Evolutionary conservation across 2,329 filamentous ascomycete genomes (phyloP).

Genomic region (Epichloe gansuensis): DNA sequence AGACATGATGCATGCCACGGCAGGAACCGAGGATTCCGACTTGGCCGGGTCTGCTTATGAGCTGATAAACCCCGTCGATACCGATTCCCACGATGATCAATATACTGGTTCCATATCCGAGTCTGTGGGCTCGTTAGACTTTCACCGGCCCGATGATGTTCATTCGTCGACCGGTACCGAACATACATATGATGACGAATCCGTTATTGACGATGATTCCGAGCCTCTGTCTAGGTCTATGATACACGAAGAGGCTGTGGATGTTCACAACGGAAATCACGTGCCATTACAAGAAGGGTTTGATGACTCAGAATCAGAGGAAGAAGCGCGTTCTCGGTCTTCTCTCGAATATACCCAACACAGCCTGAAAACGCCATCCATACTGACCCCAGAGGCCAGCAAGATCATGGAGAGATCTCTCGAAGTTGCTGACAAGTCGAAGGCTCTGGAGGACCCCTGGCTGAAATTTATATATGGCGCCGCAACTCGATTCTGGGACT

Average conservation of each 20-base stretch:
- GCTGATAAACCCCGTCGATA: conserved; percentile 40
- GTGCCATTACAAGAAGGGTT: background rate
- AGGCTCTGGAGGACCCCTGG: background rate
- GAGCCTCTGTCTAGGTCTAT: conserved; percentile 3
- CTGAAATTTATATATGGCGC: background rate
- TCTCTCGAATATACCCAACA: conserved; percentile 39
- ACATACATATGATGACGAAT: conserved; percentile 32
- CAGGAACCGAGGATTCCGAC: conserved; percentile 35
- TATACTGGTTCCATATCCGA: conserved; percentile 35
- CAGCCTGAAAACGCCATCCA: conserved; percentile 32
- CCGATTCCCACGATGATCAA: conserved; percentile 38
- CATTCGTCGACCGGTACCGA: conserved; percentile 40
- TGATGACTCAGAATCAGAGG: conserved; percentile 21
- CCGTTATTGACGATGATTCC: conserved; percentile 23
- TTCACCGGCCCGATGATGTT: conserved; percentile 36
- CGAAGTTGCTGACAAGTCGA: conserved; percentile 1
- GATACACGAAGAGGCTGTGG: conserved; percentile 6
- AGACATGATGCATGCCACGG: conserved; percentile 40
- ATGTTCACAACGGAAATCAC: conserved; percentile 3
- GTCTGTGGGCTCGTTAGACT: conserved; percentile 39
- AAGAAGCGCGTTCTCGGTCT: conserved; percentile 24
- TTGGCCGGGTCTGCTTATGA: conserved; percentile 46
- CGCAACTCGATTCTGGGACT: conserved; percentile 1
- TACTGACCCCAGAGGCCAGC: conserved; percentile 24
- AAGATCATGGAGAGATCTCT: conserved; percentile 13